phyloP scores from a whole-genome alignment of 179 eudicot species.

The Beta macrorhiza region DNA sequence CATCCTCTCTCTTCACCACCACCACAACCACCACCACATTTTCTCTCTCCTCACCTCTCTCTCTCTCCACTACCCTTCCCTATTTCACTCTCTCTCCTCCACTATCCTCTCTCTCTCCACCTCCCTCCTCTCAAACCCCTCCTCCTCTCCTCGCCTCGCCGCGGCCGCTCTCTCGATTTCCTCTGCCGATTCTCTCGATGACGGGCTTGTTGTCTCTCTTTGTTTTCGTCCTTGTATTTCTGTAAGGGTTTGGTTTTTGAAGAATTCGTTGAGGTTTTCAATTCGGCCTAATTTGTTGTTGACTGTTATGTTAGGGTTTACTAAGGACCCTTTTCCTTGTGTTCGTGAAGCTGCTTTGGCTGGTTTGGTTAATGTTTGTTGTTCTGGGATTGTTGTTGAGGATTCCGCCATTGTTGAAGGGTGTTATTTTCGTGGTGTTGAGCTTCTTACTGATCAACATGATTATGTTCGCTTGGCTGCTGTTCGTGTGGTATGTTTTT shows the following conservation, averaged over 20 bases:
- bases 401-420: slow-evolving; percentile 46
- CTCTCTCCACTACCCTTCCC: slow-evolving; percentile 38
- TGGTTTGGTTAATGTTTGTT: slow-evolving; percentile 49
- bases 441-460: slow-evolving; percentile 59
- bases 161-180: slow-evolving; percentile 39
- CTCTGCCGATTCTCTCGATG: slow-evolving; percentile 32
- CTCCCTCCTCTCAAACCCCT: slow-evolving; percentile 28
- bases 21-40: slow-evolving; percentile 31
- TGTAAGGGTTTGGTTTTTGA: slow-evolving; percentile 48
- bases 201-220: slow-evolving; percentile 37
- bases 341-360: slow-evolving; percentile 57
- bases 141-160: slow-evolving; percentile 35
- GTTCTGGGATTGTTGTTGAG: slow-evolving; percentile 36
- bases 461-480: slow-evolving; percentile 61
- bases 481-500: slow-evolving; percentile 49
- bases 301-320: slow-evolving; percentile 65
- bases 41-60: slow-evolving; percentile 54
- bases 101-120: slow-evolving; percentile 28
- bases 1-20: slow-evolving; percentile 35
- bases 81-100: slow-evolving; percentile 31
- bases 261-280: slow-evolving; percentile 36
- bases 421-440: slow-evolving; percentile 58
- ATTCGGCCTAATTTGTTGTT: slow-evolving; percentile 57
- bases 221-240: slow-evolving; percentile 46
- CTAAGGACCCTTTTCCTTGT: slow-evolving; percentile 72